Evolutionary conservation across 169 alveolate species (phyloP).

Genomic region (Cryptosporidium sp.): DNA sequence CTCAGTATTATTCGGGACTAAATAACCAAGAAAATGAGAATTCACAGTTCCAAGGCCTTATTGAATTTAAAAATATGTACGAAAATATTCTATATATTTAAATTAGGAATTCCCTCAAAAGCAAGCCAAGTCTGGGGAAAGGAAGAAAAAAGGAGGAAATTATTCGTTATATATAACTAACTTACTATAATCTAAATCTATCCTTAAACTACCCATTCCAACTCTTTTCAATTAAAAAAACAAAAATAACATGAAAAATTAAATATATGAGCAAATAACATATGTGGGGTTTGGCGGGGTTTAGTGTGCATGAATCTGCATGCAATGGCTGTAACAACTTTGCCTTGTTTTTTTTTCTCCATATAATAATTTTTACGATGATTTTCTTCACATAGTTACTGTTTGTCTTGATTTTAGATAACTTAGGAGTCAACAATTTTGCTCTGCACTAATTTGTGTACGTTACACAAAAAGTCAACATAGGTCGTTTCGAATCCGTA

Average conservation of each 20-base stretch:
- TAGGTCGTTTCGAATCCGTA: slow-evolving; percentile 62
- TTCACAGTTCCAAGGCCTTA: slow-evolving; percentile 13
- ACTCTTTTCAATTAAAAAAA: background rate
- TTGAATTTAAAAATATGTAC: slow-evolving; percentile 26
- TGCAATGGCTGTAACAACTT: background rate
- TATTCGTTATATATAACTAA: background rate
- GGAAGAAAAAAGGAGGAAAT: background rate
- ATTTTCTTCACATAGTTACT: too few species aligned
- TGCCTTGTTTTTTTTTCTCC: background rate
- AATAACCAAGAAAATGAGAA: background rate
- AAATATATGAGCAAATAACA: background rate
- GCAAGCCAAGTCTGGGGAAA: too few species aligned
- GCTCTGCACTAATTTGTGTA: slow-evolving; percentile 68
- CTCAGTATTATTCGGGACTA: slow-evolving; percentile 10
- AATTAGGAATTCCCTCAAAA: too few species aligned
- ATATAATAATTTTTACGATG: too few species aligned
- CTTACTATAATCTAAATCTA: slow-evolving; percentile 16
- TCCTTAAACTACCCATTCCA: background rate
- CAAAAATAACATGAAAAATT: background rate
- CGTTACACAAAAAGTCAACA: slow-evolving; percentile 66
- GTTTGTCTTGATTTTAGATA: background rate
- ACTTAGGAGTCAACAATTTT: slow-evolving; percentile 64
- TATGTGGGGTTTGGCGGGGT: slow-evolving; percentile 1
- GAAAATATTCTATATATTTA: background rate
- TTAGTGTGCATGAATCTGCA: background rate